Evolutionary conservation across 129 eudicot species (phyloP).

Genomic region (Deinandra increscens): DNA sequence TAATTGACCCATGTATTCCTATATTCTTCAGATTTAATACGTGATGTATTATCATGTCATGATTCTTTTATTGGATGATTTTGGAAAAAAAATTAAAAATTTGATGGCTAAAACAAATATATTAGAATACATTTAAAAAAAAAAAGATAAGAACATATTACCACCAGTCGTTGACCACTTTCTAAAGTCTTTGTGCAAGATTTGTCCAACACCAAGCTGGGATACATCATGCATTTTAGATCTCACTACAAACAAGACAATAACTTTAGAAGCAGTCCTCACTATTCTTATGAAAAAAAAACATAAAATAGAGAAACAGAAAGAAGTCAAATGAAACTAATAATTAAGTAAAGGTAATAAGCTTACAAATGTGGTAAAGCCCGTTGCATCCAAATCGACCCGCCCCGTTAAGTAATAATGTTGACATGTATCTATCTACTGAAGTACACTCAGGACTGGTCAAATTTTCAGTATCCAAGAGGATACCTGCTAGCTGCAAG

Average conservation of each 20-base stretch:
- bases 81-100: not conserved
- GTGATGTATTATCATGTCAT: not conserved
- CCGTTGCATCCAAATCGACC: conserved; percentile 80
- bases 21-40: not conserved
- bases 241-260: conserved; percentile 43
- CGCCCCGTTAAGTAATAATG: conserved; percentile 71
- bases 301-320: not conserved
- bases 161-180: conserved; percentile 63
- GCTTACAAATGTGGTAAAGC: conserved; percentile 65
- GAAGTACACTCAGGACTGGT: conserved; percentile 47
- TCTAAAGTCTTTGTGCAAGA: conserved; percentile 55
- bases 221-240: conserved; percentile 47
- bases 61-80: not conserved
- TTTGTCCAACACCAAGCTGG: conserved; percentile 54
- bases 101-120: not conserved
- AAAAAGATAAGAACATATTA: conserved; percentile 17
- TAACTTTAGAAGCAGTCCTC: not conserved
- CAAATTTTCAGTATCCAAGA: conserved; percentile 66
- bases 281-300: not conserved
- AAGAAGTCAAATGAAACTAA: not conserved
- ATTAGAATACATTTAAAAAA: conserved; percentile 2
- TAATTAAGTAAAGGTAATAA: conserved; percentile 5
- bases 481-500: conserved; percentile 75
- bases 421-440: conserved; percentile 70
- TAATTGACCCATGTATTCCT: not conserved